These are phyloP conservation scores for Phoma sp. DNA, from an alignment of 2,329 filamentous ascomycete species.

Conservation along the genomic window DNA sequence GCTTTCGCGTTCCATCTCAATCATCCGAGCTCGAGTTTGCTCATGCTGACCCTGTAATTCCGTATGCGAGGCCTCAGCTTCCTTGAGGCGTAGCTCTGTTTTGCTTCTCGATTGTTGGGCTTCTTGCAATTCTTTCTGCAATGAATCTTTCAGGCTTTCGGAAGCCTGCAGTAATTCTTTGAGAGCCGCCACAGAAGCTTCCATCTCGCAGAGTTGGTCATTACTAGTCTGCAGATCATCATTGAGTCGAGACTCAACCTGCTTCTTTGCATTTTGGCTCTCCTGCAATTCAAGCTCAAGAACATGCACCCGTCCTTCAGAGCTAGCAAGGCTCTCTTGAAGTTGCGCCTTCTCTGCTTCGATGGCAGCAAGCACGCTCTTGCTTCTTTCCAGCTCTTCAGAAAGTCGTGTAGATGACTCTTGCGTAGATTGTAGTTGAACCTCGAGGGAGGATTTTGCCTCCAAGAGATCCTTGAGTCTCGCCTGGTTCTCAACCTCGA, in stretches of 20 bases:
- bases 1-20: constrained; percentile 10
- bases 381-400: constrained; percentile 27
- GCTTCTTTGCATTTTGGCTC: constrained; percentile 20
- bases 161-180: constrained; percentile 23
- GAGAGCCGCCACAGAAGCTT: constrained; percentile 26
- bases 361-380: constrained; percentile 31
- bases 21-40: constrained; percentile 8
- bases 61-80: constrained; percentile 12
- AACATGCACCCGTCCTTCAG: constrained; percentile 24
- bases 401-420: constrained; percentile 27
- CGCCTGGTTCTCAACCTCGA: constrained; percentile 22
- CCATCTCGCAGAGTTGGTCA: constrained; percentile 32
- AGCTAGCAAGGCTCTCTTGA: constrained; percentile 27
- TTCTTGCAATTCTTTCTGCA: constrained; percentile 23
- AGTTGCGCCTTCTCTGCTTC: constrained; percentile 28
- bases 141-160: constrained; percentile 20
- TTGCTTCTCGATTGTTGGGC: constrained; percentile 19
- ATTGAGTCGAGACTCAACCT: constrained; percentile 19
- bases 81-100: constrained; percentile 17
- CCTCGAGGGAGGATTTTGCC: constrained; percentile 28
- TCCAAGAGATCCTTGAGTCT: constrained; percentile 28
- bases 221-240: constrained; percentile 22
- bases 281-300: constrained; percentile 30
- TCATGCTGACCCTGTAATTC: constrained; percentile 20
- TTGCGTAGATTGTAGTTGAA: constrained; percentile 26